Evolutionary conservation across 2,329 filamentous ascomycete species (phyloP), one percentile per base, ranked within the genome.

Genomic region (Sclerotinia spermophila): DNA sequence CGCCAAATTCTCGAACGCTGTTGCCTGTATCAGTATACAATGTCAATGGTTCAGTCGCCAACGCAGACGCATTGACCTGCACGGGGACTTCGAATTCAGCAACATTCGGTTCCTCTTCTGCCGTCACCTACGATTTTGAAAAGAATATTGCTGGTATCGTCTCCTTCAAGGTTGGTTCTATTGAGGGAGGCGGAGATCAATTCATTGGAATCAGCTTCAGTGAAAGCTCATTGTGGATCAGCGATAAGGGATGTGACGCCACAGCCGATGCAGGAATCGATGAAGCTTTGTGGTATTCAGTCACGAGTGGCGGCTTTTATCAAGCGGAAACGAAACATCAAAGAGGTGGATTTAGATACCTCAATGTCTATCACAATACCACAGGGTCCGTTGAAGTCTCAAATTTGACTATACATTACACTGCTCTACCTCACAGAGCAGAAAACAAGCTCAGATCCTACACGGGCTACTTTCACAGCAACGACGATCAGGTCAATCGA

Each of bases 391-490:
- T 76, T 42, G 53, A 81, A 53, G 59, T 80, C 69, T 74, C 79
- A 78, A 44, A 80, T 68, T 42, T 76, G 70, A 51, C 76, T 15
- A 75, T 80, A 7, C 77, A 82, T 44, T 79, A 81, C 55, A 79
- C 75, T 48, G 81, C 82, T 73, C 78, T 81, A 62, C 81, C 81
- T 0, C 81, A 79, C 77, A 80, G 55, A 19, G 45, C 62, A 42
- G 59, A 64, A 53, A 38, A 66, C 17, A 73, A 84, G 48, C 73
- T 82, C 7, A 80, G 79, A 1, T 33, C 66, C 24, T 87, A 87
- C 72, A 81, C 84, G 59, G 86, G 85, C n/a, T 86, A 86, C 73
- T 87, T 87, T 72, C 80, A 85, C 72, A 82, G 79, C 69, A 82
- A 79, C 55, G 83, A 84, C 71, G 81, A 83, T 13, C 75, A 85